Evolutionary conservation across 192 early-diverging fungal genomes (phyloP), one percentile per base, ranked within the genome.

Genomic region (Mortierella claussenii): DNA sequence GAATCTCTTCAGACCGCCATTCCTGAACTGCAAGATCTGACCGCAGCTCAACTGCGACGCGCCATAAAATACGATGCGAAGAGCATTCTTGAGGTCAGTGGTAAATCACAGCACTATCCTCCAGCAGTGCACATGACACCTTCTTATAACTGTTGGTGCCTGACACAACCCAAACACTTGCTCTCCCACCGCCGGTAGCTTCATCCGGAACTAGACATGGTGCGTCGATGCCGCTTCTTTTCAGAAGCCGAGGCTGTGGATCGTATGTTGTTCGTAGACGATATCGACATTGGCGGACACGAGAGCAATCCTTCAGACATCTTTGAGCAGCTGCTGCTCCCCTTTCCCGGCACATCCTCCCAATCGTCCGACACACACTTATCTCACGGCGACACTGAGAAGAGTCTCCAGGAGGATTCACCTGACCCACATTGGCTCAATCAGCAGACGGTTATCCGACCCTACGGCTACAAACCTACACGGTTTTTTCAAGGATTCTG

Each of bases 21-120:
- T 49, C 59, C 63, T 1, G 57, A 27, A 11, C 50, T 67, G 1
- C 31, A 17, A n/a, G 73, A 62, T 1, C 40, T 66, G 24, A 50
- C 23, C 13, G 21, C 28, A 21, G 50, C 58, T 9, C 73, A 76
- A 30, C 26, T 76, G 47, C 64, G 73, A 48, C 57, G 73, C 2
- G 73, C 73, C 18, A 67, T 76, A 51, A 76, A 76, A 45, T 76
- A 76, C 59, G 73, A 76, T 20, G 63, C 73, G n/a, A 67, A 67
- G 21, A 47, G 54, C 30, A 27, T 13, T 26, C 71, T 76, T 8
- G 73, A 76, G 65, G 73, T 76, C 17, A 49, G 63, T 45, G 56
- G n/a, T n/a, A n/a, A n/a, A n/a, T n/a, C n/a, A n/a, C n/a, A n/a
- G n/a, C n/a, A n/a, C n/a, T n/a, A n/a, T n/a, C n/a, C n/a, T n/a